Percentiles rank a stretch among this genome's conserved stretches.
These are phyloP conservation scores for Parietaria judaica DNA, from an alignment of 306 rosid species.

Conservation along the genomic window DNA sequence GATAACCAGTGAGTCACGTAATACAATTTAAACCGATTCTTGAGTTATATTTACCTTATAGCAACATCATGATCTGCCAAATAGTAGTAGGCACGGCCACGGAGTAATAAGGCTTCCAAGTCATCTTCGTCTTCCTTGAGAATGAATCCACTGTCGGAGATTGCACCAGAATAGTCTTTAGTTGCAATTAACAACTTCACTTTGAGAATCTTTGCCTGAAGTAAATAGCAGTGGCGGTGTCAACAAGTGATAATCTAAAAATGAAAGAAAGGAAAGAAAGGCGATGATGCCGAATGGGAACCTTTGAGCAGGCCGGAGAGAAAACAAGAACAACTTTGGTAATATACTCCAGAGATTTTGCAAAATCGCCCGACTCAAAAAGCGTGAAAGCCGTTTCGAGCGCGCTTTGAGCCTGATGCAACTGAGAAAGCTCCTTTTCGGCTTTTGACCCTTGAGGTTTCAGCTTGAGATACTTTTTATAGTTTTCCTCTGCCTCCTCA, in stretches of 20 bases:
- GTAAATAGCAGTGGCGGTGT: slow-evolving; percentile 14
- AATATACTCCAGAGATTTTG: slow-evolving; percentile 80
- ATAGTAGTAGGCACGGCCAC: slow-evolving; percentile 94
- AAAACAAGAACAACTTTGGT: slow-evolving; percentile 92
- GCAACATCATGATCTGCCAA: slow-evolving; percentile 98
- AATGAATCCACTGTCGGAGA: slow-evolving; percentile 66
- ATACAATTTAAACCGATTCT: background rate
- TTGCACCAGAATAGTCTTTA: slow-evolving; percentile 71
- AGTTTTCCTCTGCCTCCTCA: slow-evolving; percentile 82
- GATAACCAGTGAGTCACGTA: background rate
- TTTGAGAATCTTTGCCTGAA: slow-evolving; percentile 81
- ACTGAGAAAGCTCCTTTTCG: slow-evolving; percentile 89
- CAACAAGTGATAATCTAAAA: background rate
- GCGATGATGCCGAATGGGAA: slow-evolving; percentile 6
- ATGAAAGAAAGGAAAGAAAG: no score
- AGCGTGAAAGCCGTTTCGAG: slow-evolving; percentile 68
- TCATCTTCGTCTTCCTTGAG: slow-evolving; percentile 90
- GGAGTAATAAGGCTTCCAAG: slow-evolving; percentile 74
- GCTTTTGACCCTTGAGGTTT: slow-evolving; percentile 62
- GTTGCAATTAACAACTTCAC: slow-evolving; percentile 66
- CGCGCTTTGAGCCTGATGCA: slow-evolving; percentile 78
- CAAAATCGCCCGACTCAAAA: slow-evolving; percentile 45
- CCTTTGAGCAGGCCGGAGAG: slow-evolving; percentile 87
- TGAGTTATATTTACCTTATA: slow-evolving; percentile 47
- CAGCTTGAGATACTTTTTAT: slow-evolving; percentile 66